Conservation (phyloP, 768 basidiomycete genomes). For the Panaeolus papilionaceus region DNA sequence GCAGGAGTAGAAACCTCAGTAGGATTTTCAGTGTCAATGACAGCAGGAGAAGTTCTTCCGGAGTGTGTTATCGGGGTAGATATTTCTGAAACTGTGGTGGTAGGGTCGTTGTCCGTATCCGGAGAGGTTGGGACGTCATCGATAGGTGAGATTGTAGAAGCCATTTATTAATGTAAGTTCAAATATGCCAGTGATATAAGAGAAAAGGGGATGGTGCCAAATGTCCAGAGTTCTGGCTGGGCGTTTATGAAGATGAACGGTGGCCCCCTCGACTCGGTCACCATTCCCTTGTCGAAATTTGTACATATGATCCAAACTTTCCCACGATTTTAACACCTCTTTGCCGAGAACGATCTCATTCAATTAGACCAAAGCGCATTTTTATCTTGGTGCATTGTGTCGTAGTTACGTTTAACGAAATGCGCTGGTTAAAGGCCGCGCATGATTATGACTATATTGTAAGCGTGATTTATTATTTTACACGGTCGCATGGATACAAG, state of each 20-base stretch:
- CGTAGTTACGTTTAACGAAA: no score
- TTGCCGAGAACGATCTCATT: background rate
- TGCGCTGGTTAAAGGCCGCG: background rate
- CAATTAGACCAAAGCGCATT: background rate
- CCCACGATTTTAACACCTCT: background rate
- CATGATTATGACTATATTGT: background rate
- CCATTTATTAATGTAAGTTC: slow-evolving; percentile 7
- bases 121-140: slow-evolving; percentile 30
- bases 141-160: slow-evolving; percentile 16
- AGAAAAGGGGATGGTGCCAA: background rate
- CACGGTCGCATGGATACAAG: no score
- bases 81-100: slow-evolving; percentile 29
- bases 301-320: slow-evolving; percentile 2
- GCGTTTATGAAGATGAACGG: slow-evolving; percentile 5
- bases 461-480: background rate
- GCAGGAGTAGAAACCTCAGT: slow-evolving; percentile 31
- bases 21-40: slow-evolving; percentile 29
- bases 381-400: background rate
- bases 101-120: slow-evolving; percentile 29
- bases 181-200: background rate
- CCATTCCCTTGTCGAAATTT: slow-evolving; percentile 12
- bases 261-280: background rate
- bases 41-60: slow-evolving; percentile 38
- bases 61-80: slow-evolving; percentile 37
- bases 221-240: background rate